These are phyloP conservation scores for Daldinia grandis DNA, from an alignment of 495 filamentous ascomycete species.

Conservation along the genomic window DNA sequence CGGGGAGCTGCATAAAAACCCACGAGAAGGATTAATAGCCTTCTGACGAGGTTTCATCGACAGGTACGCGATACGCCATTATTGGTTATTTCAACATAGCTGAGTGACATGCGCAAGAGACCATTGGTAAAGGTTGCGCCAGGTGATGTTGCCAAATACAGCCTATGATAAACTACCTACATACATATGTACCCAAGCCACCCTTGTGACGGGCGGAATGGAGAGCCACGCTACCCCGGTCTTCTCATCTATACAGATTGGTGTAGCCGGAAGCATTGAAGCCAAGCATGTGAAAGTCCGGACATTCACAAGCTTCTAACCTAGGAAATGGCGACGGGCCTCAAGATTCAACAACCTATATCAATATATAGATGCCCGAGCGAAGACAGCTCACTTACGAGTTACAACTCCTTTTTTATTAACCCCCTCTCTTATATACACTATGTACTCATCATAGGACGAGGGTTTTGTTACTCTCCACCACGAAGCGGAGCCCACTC, in stretches of 20 bases:
- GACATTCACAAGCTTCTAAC: conserved; percentile 1
- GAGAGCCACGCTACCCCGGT: conserved; percentile 26
- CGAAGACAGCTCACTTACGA: background rate
- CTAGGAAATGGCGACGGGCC: conserved; percentile 1
- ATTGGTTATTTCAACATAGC: conserved; percentile 25
- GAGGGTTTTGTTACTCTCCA: background rate
- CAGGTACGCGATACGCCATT: conserved; percentile 32
- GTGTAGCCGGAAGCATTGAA: conserved; percentile 9
- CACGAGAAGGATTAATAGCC: conserved; percentile 20
- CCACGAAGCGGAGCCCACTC: conserved; percentile 16
- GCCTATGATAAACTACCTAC: conserved; percentile 24
- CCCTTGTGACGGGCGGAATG: conserved; percentile 28
- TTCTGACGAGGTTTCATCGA: conserved; percentile 37
- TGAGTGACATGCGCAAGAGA: conserved; percentile 27
- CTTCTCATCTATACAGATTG: conserved; percentile 5
- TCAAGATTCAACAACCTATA: background rate
- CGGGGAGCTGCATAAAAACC: conserved; percentile 20
- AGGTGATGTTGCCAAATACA: conserved; percentile 38
- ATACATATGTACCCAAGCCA: conserved; percentile 7
- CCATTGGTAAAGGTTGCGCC: conserved; percentile 32
- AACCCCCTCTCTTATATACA: conserved; percentile 4
- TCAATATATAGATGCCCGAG: background rate
- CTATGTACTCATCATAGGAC: background rate
- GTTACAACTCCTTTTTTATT: background rate
- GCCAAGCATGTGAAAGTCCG: conserved; percentile 32